Base-by-base conservation (phyloP, 805 yeast genomes). In the Ogataea naganishii region DNA sequence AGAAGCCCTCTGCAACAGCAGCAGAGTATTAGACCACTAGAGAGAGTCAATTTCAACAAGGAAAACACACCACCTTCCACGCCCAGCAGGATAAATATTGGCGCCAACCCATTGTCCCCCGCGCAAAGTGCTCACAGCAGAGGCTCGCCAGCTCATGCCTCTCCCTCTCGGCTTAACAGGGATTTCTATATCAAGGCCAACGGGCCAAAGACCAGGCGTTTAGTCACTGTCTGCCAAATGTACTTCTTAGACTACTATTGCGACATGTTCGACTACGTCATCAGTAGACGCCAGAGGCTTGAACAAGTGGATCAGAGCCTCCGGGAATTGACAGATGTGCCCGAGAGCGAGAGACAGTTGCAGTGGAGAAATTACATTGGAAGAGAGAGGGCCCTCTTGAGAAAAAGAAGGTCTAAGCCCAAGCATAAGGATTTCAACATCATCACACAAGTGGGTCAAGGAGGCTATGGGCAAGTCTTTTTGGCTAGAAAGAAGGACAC, bases 381-480 rank as follows among this genome's bases (percentile, higher is more conserved):
- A 9, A 71, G 89, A 33, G 99, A 92, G 56, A 67, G 94, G 26
- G 84, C 84, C 7, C 69, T 75, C 29, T 63, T 92, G 45, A 72
- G 99, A 43, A 85, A 85, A 52, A 72, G 96, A 49, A 72, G 99
- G 51, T 66, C 85, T 35, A 84, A 85, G 56, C 95, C 96, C 20
- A 83, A 80, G 52, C 92, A 88, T 51, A 88, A 88, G 44, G 98
- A 92, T 56, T 92, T 92, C 52, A 94, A 86, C 51, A 83, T 89
- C 65, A 80, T 92, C 41, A 92, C 99, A 1, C 98, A 92, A 61
- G 96, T 92, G 19, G 99, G 99, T 10, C 98, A 92, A 62, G 99
- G 99, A 49, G 99, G 99, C 3, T 92, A 92, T 51, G 99, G 99
- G 15, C 96, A 92, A 58, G 99, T 92, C n/a, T 92, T 84, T 47